These are phyloP conservation scores for Gossypium lobatum DNA, from an alignment of 441 rosid species.

Conservation along the genomic window DNA sequence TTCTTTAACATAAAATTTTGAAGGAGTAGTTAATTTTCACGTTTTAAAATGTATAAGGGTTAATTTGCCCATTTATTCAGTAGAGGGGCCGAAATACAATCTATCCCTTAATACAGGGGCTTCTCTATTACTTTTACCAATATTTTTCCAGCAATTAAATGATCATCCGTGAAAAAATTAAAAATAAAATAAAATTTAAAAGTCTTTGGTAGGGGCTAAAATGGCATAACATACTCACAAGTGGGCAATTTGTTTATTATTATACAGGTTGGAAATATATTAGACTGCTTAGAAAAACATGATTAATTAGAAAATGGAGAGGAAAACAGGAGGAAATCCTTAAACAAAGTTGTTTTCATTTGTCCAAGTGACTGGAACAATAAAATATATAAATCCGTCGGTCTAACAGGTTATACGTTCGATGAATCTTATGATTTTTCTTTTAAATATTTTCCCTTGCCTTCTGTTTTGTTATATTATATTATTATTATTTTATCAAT, in stretches of 20 bases:
- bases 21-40: no score
- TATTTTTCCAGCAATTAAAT: background rate
- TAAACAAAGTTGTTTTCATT: background rate
- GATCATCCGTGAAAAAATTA: no score
- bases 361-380: background rate
- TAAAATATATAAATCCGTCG: background rate
- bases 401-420: background rate
- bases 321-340: background rate
- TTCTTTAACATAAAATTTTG: no score
- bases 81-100: no score
- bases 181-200: no score
- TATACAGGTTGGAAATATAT: background rate
- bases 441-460: background rate
- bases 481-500: background rate
- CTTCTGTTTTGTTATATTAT: background rate
- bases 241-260: background rate
- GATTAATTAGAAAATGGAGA: background rate
- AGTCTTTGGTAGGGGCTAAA: no score
- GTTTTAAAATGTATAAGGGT: no score
- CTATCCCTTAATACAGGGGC: no score
- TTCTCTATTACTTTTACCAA: no score
- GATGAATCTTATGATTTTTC: constrained; percentile 5
- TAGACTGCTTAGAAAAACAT: background rate
- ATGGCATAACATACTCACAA: background rate
- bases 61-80: no score